phyloP scores from a whole-genome alignment of 352 stramenopile species.

The Phytophthora pluvialis region DNA sequence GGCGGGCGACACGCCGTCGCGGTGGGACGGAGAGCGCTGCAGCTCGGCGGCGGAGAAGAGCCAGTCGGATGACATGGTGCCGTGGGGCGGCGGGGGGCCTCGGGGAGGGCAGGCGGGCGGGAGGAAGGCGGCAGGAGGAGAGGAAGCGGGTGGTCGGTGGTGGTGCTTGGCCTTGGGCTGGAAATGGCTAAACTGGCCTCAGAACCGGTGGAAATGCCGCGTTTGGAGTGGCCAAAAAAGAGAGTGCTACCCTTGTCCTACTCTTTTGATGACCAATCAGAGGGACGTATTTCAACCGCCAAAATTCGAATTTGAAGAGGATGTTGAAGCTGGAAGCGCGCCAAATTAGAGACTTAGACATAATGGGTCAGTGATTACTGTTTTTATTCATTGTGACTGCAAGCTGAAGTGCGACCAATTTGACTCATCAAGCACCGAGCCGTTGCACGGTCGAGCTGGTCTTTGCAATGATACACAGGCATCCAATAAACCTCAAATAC shows the following conservation, averaged over 20 bases:
- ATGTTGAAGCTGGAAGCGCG: background rate
- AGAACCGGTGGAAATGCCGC: slow-evolving; percentile 6
- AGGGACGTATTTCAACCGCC: background rate
- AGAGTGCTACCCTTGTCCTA: background rate
- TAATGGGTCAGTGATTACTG: too few relatives aligned
- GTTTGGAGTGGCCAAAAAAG: slow-evolving; percentile 6
- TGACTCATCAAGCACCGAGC: too few relatives aligned
- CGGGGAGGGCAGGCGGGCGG: background rate
- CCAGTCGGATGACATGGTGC: slow-evolving; percentile 41
- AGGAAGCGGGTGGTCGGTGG: background rate
- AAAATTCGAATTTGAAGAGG: slow-evolving; percentile 13
- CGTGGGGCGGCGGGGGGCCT: slow-evolving; percentile 4
- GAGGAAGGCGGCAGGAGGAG: background rate
- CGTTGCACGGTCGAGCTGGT: too few relatives aligned
- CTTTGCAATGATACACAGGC: too few relatives aligned
- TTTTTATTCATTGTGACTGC: too few relatives aligned
- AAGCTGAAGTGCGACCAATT: too few relatives aligned
- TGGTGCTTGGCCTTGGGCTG: slow-evolving; percentile 5
- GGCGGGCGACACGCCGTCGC: slow-evolving; percentile 36
- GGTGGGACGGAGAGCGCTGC: slow-evolving; percentile 36
- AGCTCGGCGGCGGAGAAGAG: slow-evolving; percentile 46
- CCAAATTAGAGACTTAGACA: background rate
- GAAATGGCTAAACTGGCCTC: slow-evolving; percentile 24
- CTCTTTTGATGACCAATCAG: slow-evolving; percentile 1
- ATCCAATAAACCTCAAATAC: too few relatives aligned